These are phyloP conservation scores for Aspergillus bombycis DNA, from an alignment of 2,329 filamentous ascomycete genomes.

Conservation along the genomic window DNA sequence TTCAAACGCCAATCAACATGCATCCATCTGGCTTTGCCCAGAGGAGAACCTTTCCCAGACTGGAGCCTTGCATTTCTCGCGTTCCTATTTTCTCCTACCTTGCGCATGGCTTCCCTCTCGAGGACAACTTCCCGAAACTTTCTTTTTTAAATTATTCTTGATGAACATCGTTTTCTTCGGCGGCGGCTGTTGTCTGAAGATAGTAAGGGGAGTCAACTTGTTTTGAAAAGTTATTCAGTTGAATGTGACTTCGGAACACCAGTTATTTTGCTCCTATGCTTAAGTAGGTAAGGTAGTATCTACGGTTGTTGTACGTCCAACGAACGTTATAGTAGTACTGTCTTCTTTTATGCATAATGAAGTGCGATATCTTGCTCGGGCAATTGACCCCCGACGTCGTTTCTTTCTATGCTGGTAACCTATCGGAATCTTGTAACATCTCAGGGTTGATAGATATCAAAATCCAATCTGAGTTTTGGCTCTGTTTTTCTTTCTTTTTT, in stretches of 20 bases:
- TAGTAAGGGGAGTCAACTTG: background rate
- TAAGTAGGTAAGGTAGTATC: background rate
- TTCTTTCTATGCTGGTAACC: conserved; percentile 3
- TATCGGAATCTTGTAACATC: conserved; percentile 4
- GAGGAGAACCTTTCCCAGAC: conserved; percentile 29
- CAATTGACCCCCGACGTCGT: conserved; percentile 1
- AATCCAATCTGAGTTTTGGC: background rate
- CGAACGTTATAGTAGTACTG: background rate
- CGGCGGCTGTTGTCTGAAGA: background rate
- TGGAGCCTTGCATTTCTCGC: conserved; percentile 33
- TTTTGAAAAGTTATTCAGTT: background rate
- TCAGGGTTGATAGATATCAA: background rate
- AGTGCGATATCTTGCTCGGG: conserved; percentile 2
- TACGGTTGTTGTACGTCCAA: background rate
- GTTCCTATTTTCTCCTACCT: conserved; percentile 25
- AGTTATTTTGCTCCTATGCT: background rate
- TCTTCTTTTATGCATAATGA: background rate
- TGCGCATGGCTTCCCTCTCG: conserved; percentile 21
- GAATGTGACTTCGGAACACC: background rate
- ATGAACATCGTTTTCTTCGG: background rate
- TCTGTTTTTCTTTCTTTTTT: background rate
- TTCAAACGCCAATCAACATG: conserved; percentile 29
- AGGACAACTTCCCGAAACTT: conserved; percentile 8
- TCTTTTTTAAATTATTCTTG: background rate
- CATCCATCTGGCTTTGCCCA: conserved; percentile 16